phyloP scores from a whole-genome alignment of 257 asterid species.

The Solanum rostratum region DNA sequence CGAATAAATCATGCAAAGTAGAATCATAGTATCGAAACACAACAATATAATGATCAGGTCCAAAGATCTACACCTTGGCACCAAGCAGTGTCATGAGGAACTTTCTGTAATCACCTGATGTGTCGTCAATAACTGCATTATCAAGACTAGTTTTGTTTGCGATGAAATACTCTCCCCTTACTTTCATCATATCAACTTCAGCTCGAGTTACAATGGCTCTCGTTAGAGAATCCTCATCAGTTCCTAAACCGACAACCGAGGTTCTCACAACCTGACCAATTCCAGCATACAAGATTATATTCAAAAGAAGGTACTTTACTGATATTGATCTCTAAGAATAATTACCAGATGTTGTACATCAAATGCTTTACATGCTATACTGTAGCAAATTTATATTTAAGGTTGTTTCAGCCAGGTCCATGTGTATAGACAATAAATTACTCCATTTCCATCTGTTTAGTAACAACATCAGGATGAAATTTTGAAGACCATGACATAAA shows the following conservation, averaged over 20 bases:
- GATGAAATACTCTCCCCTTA: slow-evolving; percentile 41
- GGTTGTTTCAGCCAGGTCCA: neutral
- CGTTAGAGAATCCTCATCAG: slow-evolving; percentile 67
- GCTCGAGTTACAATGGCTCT: slow-evolving; percentile 61
- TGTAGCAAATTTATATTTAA: neutral
- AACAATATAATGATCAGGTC: neutral
- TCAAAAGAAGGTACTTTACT: neutral
- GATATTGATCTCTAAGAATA: neutral
- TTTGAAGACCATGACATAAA: neutral
- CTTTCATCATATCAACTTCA: slow-evolving; percentile 62
- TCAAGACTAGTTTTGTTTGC: slow-evolving; percentile 34
- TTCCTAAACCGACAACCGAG: slow-evolving; percentile 62
- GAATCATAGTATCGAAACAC: neutral
- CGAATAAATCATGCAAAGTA: neutral
- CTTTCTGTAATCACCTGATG: slow-evolving; percentile 74
- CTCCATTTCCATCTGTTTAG: neutral
- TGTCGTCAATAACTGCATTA: slow-evolving; percentile 54
- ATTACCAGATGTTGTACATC: neutral
- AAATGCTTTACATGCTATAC: neutral
- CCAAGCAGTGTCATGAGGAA: slow-evolving; percentile 69
- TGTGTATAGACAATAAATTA: neutral
- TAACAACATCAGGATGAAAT: neutral
- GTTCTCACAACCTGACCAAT: slow-evolving; percentile 42
- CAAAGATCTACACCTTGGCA: slow-evolving; percentile 22
- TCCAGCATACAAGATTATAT: neutral